Conservation (phyloP, 2,329 filamentous ascomycete species). For the Botrytis elliptica region DNA sequence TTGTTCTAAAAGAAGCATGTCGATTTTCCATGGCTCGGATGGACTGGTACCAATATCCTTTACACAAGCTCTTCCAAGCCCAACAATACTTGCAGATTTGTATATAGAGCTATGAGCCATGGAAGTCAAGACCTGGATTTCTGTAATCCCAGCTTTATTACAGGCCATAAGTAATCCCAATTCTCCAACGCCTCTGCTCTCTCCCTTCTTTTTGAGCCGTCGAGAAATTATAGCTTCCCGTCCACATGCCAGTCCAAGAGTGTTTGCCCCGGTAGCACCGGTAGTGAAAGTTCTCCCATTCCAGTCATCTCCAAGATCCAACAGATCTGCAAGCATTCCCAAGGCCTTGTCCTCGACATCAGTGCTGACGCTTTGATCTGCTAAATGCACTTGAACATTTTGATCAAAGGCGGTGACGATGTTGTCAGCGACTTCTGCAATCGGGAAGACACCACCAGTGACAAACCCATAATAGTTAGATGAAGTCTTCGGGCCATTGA, state of each 20-base stretch:
- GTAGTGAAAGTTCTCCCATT: conserved; percentile 79
- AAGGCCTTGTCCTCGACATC: conserved; percentile 74
- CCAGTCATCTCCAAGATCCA: conserved; percentile 61
- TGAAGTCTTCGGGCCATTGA: conserved; percentile 38
- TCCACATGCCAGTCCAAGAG: conserved; percentile 66
- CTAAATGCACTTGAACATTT: conserved; percentile 80
- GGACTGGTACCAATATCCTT: conserved; percentile 54
- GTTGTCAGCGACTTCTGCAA: conserved; percentile 79
- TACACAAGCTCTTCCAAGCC: conserved; percentile 70
- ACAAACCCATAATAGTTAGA: conserved; percentile 80
- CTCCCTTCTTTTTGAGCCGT: conserved; percentile 38
- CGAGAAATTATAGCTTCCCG: conserved; percentile 61
- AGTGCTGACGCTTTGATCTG: conserved; percentile 71
- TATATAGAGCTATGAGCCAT: conserved; percentile 78
- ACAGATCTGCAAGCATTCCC: conserved; percentile 64
- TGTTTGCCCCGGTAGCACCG: conserved; percentile 64
- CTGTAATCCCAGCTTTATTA: conserved; percentile 57
- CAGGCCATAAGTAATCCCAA: conserved; percentile 69
- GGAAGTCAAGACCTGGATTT: conserved; percentile 76
- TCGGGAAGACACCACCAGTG: conserved; percentile 75
- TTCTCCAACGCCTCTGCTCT: conserved; percentile 58
- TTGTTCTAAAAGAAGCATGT: conserved; percentile 63
- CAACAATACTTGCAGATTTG: conserved; percentile 81
- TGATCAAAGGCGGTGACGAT: conserved; percentile 80
- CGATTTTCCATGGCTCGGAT: conserved; percentile 65